A percentile compares a stretch with the other conserved stretches of the same genome.
Conservation (phyloP, 805 yeast genomes). For the Aciculoconidium aculeatum region DNA sequence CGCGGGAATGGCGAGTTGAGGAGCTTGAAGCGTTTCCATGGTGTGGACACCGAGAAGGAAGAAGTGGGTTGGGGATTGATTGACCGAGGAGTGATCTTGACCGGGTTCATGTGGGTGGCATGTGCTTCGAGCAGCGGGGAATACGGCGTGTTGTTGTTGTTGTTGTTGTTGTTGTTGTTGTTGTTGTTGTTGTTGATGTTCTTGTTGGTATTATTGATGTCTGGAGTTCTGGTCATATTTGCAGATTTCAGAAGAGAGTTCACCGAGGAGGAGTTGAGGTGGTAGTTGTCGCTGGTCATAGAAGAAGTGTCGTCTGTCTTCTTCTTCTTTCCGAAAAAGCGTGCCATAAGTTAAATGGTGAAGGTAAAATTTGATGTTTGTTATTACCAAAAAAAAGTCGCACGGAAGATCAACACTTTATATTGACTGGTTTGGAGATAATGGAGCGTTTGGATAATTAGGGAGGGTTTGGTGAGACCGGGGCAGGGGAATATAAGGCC, state of each 20-base stretch:
- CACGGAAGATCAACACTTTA: no score
- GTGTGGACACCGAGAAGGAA: constrained; percentile 25
- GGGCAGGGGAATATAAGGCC: no score
- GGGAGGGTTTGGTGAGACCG: no score
- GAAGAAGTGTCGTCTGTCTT: constrained; percentile 15
- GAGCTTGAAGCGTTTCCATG: constrained; percentile 65
- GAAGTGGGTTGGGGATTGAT: constrained; percentile 6
- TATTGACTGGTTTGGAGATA: no score
- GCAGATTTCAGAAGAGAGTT: constrained; percentile 2
- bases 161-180: constrained; percentile 2
- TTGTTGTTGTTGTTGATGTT: constrained; percentile 6
- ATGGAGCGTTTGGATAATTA: no score
- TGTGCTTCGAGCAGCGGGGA: constrained; percentile 1
- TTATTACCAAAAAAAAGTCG: no score
- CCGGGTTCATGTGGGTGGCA: constrained; percentile 6
- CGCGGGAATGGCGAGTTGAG: constrained; percentile 87
- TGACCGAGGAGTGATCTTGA: constrained; percentile 8
- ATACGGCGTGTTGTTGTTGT: background rate
- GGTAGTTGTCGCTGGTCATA: constrained; percentile 10
- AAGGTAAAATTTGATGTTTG: no score
- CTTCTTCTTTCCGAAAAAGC: constrained; percentile 49
- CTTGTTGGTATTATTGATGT: constrained; percentile 6
- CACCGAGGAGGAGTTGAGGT: no score
- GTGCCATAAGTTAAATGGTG: constrained; percentile 45
- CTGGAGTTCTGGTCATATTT: constrained; percentile 1